These are phyloP conservation scores for Hymenochaete sp. DNA, from an alignment of 1,284 basidiomycete species.

Conservation along the genomic window DNA sequence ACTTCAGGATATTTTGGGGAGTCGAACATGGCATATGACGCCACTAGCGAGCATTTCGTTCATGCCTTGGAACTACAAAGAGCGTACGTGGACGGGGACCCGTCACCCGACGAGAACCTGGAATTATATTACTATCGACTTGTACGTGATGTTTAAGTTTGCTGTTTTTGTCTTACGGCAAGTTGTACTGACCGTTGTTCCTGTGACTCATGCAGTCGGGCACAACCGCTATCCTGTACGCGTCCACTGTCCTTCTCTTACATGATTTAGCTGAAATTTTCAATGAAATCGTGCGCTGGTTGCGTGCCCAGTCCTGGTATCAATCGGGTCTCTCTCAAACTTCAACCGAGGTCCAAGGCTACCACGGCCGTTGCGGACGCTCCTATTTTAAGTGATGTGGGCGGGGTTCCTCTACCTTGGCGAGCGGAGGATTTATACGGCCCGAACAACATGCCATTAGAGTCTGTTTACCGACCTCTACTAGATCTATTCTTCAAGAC, in stretches of 20 bases:
- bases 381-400: slow-evolving; percentile 19
- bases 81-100: slow-evolving; percentile 31
- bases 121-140: slow-evolving; percentile 34
- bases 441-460: slow-evolving; percentile 27
- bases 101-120: slow-evolving; percentile 22
- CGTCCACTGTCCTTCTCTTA: neutral
- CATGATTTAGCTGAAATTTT: too few relatives aligned
- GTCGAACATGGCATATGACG: neutral
- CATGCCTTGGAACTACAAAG: slow-evolving; percentile 29
- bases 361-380: slow-evolving; percentile 15
- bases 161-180: too few relatives aligned
- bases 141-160: slow-evolving; percentile 19
- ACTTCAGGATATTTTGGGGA: slow-evolving; percentile 1
- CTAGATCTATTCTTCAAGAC: slow-evolving; percentile 31
- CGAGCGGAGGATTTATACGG: slow-evolving; percentile 27
- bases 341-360: slow-evolving; percentile 28
- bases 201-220: slow-evolving; percentile 31
- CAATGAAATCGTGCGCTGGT: slow-evolving; percentile 11
- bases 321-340: slow-evolving; percentile 32
- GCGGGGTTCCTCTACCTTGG: slow-evolving; percentile 17
- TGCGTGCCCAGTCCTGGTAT: slow-evolving; percentile 30
- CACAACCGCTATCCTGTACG: slow-evolving; percentile 23
- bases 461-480: slow-evolving; percentile 27
- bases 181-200: neutral
- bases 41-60: slow-evolving; percentile 19